These are phyloP conservation scores for Chloranthus sessilifolius DNA, from an alignment of 164 flowering plant species.

Conservation along the genomic window DNA sequence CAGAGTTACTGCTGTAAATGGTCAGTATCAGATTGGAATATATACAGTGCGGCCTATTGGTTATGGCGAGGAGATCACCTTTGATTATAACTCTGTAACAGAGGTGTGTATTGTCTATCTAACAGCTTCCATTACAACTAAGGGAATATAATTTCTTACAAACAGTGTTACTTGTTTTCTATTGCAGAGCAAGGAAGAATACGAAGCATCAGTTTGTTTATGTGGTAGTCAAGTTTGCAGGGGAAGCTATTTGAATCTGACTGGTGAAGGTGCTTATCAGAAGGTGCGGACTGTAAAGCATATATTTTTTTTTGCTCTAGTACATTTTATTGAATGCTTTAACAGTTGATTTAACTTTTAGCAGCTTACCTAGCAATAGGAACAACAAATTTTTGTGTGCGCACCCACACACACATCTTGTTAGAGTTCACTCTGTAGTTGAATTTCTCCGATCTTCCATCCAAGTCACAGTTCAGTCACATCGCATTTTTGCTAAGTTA, in stretches of 20 bases:
- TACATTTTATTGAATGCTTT: not conserved
- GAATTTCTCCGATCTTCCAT: not conserved
- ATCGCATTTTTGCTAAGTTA: not conserved
- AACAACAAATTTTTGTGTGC: no score
- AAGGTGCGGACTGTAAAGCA: slow-evolving; percentile 43
- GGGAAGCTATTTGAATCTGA: slow-evolving; percentile 94
- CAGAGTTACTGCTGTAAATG: slow-evolving; percentile 99
- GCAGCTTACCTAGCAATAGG: no score
- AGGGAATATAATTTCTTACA: slow-evolving; percentile 1
- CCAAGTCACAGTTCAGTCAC: not conserved
- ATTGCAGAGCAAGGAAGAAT: slow-evolving; percentile 93
- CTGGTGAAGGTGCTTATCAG: slow-evolving; percentile 93
- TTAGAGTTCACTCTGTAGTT: not conserved
- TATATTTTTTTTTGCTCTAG: not conserved
- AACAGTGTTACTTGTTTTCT: not conserved
- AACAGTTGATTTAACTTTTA: not conserved
- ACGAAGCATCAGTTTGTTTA: slow-evolving; percentile 95
- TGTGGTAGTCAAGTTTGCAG: slow-evolving; percentile 99
- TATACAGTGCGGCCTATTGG: slow-evolving; percentile 71
- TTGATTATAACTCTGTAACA: slow-evolving; percentile 98
- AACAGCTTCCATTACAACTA: not conserved
- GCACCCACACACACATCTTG: no score
- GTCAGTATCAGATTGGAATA: slow-evolving; percentile 97
- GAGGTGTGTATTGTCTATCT: slow-evolving; percentile 54
- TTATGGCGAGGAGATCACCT: slow-evolving; percentile 93